These are phyloP conservation scores for Colletotrichum tamarilloi DNA, from an alignment of 2,329 filamentous ascomycete species.

Conservation along the genomic window DNA sequence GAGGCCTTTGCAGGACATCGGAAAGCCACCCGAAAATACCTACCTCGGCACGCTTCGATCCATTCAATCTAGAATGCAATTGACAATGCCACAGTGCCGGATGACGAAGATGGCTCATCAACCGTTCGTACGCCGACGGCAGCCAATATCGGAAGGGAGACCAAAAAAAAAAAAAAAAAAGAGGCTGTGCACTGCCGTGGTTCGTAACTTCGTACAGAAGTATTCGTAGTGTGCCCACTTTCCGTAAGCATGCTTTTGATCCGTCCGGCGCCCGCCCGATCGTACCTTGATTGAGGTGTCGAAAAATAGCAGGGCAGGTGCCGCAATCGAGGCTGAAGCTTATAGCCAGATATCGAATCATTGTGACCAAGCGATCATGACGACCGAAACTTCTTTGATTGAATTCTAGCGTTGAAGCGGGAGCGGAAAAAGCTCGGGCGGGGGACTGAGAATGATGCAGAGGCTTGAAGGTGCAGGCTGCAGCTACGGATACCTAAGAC, in stretches of 20 bases:
- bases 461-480: not conserved
- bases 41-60: not conserved
- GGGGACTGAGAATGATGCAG: not conserved
- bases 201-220: not conserved
- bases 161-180: not conserved
- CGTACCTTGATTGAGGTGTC: not conserved
- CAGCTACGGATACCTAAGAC: not conserved
- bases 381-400: not conserved
- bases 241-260: not conserved
- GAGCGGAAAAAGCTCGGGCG: not conserved
- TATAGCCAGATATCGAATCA: not conserved
- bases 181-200: not conserved
- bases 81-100: no score
- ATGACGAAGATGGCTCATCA: not conserved
- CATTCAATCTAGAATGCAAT: not conserved
- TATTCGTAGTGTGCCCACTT: not conserved
- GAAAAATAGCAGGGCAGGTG: not conserved
- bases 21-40: not conserved
- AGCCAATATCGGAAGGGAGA: not conserved
- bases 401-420: not conserved
- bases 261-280: not conserved
- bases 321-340: conserved; percentile 5
- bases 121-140: not conserved
- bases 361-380: not conserved
- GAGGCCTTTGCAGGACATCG: not conserved